Evolutionary conservation across 176 grass and related monocot species (phyloP), one percentile per base, ranked within the genome.

Genomic region (Echinochloa phyllopogon): DNA sequence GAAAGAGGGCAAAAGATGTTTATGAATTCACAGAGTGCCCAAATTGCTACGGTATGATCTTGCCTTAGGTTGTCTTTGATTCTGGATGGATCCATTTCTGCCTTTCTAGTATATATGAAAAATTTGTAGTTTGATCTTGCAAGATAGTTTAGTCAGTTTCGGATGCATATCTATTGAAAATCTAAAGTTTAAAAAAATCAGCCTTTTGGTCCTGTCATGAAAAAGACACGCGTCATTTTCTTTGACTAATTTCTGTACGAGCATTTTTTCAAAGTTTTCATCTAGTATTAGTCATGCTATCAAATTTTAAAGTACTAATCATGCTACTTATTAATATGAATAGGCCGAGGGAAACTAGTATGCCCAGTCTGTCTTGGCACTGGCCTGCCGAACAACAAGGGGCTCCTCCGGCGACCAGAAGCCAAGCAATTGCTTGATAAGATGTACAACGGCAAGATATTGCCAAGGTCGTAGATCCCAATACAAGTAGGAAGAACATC

Each of bases 1-100:
- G 96, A 69, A 99, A 99, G 65, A 89, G 96, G 65, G 96, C 96
- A 71, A 99, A 99, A 85, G 96, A 99, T 92, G 90, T 99, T 6
- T 99, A 99, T 51, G 86, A 91, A 84, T 99, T 99, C 48, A 96
- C 97, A 3, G 97, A 99, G 44, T 99, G 97, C 69, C 97, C 97
- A 8, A 96, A 99, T 61, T 99, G 97, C 75, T 96, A 99, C n/a
- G 97, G 97, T 99, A 92, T 76, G 82, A 12, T 39, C 4, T 67
- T 72, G 13, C 8, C 18, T 62, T n/a, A 20, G 47, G 25, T 25
- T 56, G 43, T 37, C 51, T 39, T 33, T 37, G 33, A 15, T 81
- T 59, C 48, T 78, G 4, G 13, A 25, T 51, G 38, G 25, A 61
- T 56, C 8, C 2, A 33, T 61, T 38, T 42, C 37, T 68, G 3